Percentiles rank a stretch among this genome's conserved stretches.
Conservation (phyloP, 2,329 filamentous ascomycete species). For the Orbilia ellipsospora region DNA sequence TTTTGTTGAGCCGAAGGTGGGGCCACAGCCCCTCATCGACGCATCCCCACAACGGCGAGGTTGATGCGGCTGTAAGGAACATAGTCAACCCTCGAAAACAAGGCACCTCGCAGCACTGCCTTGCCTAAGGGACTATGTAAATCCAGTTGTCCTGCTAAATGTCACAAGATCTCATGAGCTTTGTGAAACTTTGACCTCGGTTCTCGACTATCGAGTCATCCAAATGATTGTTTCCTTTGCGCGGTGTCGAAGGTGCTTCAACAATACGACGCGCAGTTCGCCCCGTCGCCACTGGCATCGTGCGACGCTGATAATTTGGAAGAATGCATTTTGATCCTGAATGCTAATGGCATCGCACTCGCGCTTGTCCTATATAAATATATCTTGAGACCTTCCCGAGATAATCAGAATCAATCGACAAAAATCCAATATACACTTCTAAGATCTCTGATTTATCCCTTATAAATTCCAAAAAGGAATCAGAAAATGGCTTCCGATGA, state of each 20-base stretch:
- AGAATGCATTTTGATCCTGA: background rate
- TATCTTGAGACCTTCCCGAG: constrained; percentile 20
- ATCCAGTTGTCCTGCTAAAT: constrained; percentile 12
- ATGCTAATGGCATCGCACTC: no score
- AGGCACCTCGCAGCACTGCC: constrained; percentile 36
- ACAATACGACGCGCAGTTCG: constrained; percentile 48
- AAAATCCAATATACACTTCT: constrained; percentile 4
- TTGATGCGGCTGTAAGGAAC: background rate
- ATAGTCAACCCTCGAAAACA: constrained; percentile 10
- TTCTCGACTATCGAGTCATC: constrained; percentile 3
- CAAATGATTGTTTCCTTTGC: constrained; percentile 11
- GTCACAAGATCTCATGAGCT: constrained; percentile 30
- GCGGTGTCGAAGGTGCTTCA: constrained; percentile 6
- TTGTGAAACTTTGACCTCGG: constrained; percentile 36
- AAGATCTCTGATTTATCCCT: background rate
- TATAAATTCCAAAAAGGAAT: background rate
- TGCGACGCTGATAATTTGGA: constrained; percentile 36
- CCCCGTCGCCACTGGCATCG: constrained; percentile 13
- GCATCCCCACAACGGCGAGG: constrained; percentile 1
- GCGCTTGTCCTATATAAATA: constrained; percentile 13
- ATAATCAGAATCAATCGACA: background rate
- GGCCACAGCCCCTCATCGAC: no score
- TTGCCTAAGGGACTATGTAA: constrained; percentile 13
- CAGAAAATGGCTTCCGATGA: constrained; percentile 23
- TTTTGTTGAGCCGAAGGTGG: constrained; percentile 1